phyloP scores from a whole-genome alignment of 371 early-diverging fungal species.

The Encephalitozoon cuniculi region DNA sequence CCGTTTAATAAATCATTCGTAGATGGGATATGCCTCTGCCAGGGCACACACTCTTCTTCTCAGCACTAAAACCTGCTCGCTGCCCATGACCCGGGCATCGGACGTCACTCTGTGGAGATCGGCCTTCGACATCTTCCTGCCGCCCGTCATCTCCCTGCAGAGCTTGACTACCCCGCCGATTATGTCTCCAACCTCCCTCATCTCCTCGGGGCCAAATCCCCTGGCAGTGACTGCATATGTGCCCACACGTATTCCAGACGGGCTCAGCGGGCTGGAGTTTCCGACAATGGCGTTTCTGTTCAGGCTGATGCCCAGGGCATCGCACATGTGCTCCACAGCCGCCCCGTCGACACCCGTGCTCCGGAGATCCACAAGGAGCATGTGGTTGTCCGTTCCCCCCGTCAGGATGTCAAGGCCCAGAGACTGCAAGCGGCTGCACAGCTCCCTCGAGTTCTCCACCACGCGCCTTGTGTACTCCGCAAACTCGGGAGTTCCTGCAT shows the following conservation, averaged over 20 bases:
- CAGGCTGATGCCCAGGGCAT: slow-evolving; percentile 75
- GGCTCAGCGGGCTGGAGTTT: slow-evolving; percentile 81
- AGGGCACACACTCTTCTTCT: background rate
- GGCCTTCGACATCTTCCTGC: background rate
- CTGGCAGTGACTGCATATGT: slow-evolving; percentile 86
- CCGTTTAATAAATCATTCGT: background rate
- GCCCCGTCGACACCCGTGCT: background rate
- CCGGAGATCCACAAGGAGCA: slow-evolving; percentile 19
- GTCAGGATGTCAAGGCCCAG: slow-evolving; percentile 69
- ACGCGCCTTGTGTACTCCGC: slow-evolving; percentile 79
- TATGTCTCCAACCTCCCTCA: slow-evolving; percentile 70
- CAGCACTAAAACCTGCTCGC: background rate
- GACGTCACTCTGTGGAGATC: background rate
- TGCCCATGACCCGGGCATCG: background rate
- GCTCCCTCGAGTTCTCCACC: slow-evolving; percentile 72
- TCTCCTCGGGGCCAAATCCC: slow-evolving; percentile 75
- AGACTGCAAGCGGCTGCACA: slow-evolving; percentile 68
- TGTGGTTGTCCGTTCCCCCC: slow-evolving; percentile 76
- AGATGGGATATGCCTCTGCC: background rate
- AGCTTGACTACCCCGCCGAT: slow-evolving; percentile 79
- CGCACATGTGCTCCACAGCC: slow-evolving; percentile 71
- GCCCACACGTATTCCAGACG: slow-evolving; percentile 83
- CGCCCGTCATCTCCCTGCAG: slow-evolving; percentile 65
- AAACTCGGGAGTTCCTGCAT: slow-evolving; percentile 74
- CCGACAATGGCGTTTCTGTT: slow-evolving; percentile 97